Evolutionary conservation across 1,284 basidiomycete species (phyloP).

Genomic region (Cerrena zonata): DNA sequence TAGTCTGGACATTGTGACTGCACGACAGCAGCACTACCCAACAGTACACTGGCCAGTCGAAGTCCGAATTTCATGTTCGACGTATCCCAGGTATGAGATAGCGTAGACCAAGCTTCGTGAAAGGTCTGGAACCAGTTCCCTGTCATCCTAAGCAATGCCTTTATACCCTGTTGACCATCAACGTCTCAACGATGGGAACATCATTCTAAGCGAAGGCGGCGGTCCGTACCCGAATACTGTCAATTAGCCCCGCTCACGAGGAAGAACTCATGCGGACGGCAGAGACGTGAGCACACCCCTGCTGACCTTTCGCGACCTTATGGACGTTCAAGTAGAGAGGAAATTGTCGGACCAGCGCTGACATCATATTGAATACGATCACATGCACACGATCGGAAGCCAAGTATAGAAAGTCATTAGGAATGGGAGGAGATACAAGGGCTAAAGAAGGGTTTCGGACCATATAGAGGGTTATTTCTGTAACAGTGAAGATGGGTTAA

Average conservation of each 20-base stretch:
- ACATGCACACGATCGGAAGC: background rate
- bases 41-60: conserved; percentile 16
- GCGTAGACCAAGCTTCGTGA: background rate
- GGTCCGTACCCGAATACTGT: background rate
- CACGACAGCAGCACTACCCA: conserved; percentile 24
- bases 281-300: background rate
- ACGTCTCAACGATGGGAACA: no score
- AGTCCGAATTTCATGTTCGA: conserved; percentile 11
- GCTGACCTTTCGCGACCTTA: no score
- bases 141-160: background rate
- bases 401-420: background rate
- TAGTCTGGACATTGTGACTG: conserved; percentile 56
- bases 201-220: background rate
- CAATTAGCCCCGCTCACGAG: background rate
- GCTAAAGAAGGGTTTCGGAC: background rate
- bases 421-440: background rate
- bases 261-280: background rate
- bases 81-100: background rate
- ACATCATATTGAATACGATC: background rate
- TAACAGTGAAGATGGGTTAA: no score
- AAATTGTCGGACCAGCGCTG: background rate
- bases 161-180: background rate
- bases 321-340: background rate
- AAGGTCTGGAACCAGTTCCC: background rate
- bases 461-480: background rate